Evolutionary conservation across 1,139 yeast genomes (phyloP).

Genomic region (Candida smagusa): DNA sequence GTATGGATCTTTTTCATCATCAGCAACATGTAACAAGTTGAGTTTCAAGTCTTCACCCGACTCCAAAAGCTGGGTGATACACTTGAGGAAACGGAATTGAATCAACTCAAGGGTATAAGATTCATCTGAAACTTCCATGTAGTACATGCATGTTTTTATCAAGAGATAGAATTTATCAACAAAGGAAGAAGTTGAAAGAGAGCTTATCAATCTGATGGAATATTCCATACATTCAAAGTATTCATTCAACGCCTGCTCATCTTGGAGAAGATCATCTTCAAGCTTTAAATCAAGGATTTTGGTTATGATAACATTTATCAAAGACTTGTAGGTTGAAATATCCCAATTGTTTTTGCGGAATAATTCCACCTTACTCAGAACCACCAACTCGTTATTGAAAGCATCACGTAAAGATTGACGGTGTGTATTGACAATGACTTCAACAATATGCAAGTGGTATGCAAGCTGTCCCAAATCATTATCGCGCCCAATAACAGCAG

Average conservation of each 20-base stretch:
- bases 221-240: constrained; percentile 27
- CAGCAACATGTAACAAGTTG: constrained; percentile 30
- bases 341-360: constrained; percentile 46
- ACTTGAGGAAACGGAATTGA: constrained; percentile 26
- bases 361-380: constrained; percentile 37
- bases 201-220: constrained; percentile 40
- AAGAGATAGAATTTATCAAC: constrained; percentile 32
- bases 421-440: constrained; percentile 49
- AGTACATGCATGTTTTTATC: constrained; percentile 27
- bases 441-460: constrained; percentile 52
- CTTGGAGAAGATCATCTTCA: constrained; percentile 19
- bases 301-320: constrained; percentile 45
- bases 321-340: constrained; percentile 60
- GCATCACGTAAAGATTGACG: constrained; percentile 39
- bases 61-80: constrained; percentile 31
- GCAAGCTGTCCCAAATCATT: constrained; percentile 61
- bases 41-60: constrained; percentile 30
- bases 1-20: constrained; percentile 30
- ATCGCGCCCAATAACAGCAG: constrained; percentile 15
- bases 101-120: constrained; percentile 27
- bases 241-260: constrained; percentile 17
- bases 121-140: constrained; percentile 11
- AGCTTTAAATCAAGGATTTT: constrained; percentile 39
- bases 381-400: constrained; percentile 54
- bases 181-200: constrained; percentile 47